Conservation (phyloP, 1,139 yeast genomes). For the Eremothecium cymbalariae region DNA sequence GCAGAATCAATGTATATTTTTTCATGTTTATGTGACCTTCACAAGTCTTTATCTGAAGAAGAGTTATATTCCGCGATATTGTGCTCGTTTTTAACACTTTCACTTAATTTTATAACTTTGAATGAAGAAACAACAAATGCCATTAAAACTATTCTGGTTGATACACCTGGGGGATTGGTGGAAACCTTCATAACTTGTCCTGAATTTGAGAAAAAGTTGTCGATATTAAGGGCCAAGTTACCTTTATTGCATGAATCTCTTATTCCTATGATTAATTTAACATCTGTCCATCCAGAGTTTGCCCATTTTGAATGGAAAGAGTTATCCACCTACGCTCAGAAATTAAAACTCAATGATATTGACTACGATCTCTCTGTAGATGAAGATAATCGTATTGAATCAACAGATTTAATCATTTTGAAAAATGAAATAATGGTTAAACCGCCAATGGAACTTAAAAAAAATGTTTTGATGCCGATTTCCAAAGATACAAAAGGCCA, state of each 20-base stretch:
- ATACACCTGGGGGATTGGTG: constrained; percentile 49
- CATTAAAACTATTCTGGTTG: constrained; percentile 42
- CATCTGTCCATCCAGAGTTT: constrained; percentile 55
- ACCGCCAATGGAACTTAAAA: constrained; percentile 37
- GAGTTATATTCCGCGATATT: constrained; percentile 49
- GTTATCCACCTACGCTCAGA: constrained; percentile 52
- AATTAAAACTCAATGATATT: constrained; percentile 27
- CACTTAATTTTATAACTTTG: constrained; percentile 55
- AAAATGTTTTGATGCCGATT: constrained; percentile 35
- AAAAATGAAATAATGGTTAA: constrained; percentile 35
- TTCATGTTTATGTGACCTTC: constrained; percentile 37
- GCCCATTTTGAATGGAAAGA: constrained; percentile 57
- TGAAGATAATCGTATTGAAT: constrained; percentile 18
- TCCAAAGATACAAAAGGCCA: constrained; percentile 64
- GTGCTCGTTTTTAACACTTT: constrained; percentile 50
- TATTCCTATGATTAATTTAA: constrained; percentile 52
- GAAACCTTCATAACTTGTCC: constrained; percentile 51
- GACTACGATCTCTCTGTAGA: constrained; percentile 32
- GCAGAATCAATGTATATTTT: constrained; percentile 45
- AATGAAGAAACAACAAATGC: constrained; percentile 48
- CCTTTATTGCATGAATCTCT: constrained; percentile 48
- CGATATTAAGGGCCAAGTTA: constrained; percentile 60
- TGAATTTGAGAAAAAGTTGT: constrained; percentile 47
- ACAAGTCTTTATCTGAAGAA: constrained; percentile 41
- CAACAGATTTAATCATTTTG: constrained; percentile 33